Conservation (phyloP, 2,329 filamentous ascomycete species). For the Pseudogymnoascus pannorum region DNA sequence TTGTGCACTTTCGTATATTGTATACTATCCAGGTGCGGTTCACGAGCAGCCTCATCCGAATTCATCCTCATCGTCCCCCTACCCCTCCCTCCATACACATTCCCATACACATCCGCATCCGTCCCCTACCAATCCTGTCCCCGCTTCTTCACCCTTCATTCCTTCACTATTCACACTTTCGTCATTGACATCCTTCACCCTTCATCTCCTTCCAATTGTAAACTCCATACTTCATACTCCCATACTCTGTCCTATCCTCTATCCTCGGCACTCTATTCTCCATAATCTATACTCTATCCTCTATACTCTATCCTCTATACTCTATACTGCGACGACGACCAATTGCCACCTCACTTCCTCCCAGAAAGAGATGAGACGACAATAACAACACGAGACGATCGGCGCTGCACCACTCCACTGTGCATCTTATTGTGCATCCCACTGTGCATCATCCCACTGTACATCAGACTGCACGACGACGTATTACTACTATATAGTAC, state of each 20-base stretch:
- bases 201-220: neutral
- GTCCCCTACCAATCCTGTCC: neutral
- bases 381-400: neutral
- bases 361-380: neutral
- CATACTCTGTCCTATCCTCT: too few species aligned
- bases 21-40: neutral
- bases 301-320: neutral
- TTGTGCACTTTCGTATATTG: neutral
- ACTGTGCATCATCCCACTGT: neutral
- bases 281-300: neutral
- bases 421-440: neutral
- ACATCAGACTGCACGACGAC: neutral
- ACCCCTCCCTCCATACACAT: neutral
- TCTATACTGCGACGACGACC: neutral
- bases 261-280: neutral
- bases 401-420: neutral
- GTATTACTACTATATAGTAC: neutral
- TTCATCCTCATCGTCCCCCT: too few species aligned
- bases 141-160: too few species aligned
- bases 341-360: too few species aligned
- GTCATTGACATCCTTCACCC: neutral
- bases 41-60: neutral
- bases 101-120: neutral
- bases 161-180: too few species aligned
- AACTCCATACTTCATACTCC: too few species aligned